These are phyloP conservation scores for Magnolia kwangsiensis DNA, from an alignment of 164 flowering plant genomes.

Conservation along the genomic window DNA sequence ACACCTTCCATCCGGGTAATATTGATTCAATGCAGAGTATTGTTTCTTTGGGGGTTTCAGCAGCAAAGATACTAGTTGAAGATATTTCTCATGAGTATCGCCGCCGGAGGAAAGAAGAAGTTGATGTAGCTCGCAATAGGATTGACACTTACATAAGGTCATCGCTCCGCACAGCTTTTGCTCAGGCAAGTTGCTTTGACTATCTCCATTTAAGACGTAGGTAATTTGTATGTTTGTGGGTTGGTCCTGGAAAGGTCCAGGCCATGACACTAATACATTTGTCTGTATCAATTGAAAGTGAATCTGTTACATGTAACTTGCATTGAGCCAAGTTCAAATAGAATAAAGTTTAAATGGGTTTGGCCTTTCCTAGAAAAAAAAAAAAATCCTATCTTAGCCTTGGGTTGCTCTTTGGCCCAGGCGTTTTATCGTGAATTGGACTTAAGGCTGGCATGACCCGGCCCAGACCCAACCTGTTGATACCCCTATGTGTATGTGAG, in stretches of 20 bases:
- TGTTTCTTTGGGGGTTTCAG: constrained; percentile 50
- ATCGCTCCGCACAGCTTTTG: constrained; percentile 66
- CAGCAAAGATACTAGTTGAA: constrained; percentile 65
- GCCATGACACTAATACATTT: background rate
- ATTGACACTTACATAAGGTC: constrained; percentile 81
- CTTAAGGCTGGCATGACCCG: too few species aligned
- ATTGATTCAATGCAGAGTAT: constrained; percentile 51
- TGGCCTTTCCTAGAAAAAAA: too few species aligned
- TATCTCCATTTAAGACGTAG: background rate
- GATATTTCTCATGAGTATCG: constrained; percentile 60
- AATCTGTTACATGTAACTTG: too few species aligned
- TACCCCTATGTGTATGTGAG: background rate
- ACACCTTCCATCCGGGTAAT: constrained; percentile 46
- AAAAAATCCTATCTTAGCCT: too few species aligned
- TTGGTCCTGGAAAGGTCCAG: background rate
- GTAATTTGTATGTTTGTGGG: background rate
- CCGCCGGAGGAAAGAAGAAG: constrained; percentile 47
- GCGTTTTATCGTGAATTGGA: too few species aligned
- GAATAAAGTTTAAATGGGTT: too few species aligned
- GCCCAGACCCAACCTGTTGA: background rate
- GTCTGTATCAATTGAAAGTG: too few species aligned
- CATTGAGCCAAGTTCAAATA: too few species aligned
- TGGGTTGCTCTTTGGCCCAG: too few species aligned
- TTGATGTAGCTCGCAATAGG: constrained; percentile 45
- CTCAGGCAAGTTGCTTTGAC: constrained; percentile 60